phyloP scores from a whole-genome alignment of 2,329 filamentous ascomycete genomes.

The Ophiosphaerella narmari region DNA sequence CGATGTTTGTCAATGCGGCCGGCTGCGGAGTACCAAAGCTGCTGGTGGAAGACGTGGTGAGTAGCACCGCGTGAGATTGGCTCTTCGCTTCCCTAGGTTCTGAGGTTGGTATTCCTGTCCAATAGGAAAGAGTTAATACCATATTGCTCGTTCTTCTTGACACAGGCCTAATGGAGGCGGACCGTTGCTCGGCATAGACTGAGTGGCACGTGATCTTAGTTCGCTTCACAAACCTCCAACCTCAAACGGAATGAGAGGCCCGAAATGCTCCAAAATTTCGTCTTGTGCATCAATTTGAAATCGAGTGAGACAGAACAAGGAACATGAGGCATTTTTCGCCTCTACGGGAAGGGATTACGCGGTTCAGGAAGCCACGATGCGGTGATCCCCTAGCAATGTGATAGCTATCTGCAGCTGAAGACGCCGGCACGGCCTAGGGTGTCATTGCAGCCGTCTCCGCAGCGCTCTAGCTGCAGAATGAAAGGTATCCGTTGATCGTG shows the following conservation, averaged over 20 bases:
- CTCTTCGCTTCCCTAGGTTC: conserved; percentile 23
- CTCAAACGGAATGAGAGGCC: conserved; percentile 38
- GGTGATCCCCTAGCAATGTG: conserved; percentile 48
- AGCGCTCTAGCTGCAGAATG: conserved; percentile 50
- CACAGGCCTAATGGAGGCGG: conserved; percentile 31
- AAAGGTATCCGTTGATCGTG: conserved; percentile 50
- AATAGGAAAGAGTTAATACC: conserved; percentile 25
- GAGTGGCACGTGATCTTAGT: conserved; percentile 42
- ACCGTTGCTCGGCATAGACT: conserved; percentile 42
- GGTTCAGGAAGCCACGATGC: conserved; percentile 52
- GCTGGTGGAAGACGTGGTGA: conserved; percentile 17
- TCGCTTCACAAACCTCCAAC: conserved; percentile 45
- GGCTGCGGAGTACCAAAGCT: conserved; percentile 25
- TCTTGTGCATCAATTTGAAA: conserved; percentile 21
- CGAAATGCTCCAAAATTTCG: conserved; percentile 33
- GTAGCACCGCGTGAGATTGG: conserved; percentile 21
- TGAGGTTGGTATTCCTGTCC: conserved; percentile 26
- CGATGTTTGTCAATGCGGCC: conserved; percentile 32
- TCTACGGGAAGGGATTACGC: conserved; percentile 48
- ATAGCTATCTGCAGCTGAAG: conserved; percentile 50
- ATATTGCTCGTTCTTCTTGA: conserved; percentile 35
- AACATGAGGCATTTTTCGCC: conserved; percentile 46
- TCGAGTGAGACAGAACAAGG: conserved; percentile 45
- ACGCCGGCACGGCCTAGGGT: conserved; percentile 50
- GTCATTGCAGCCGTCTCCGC: conserved; percentile 51